A percentile compares a stretch with the other conserved stretches of the same genome.
These are phyloP conservation scores for Pythium aristosporum DNA, from an alignment of 352 stramenopile genomes.

Conservation along the genomic window DNA sequence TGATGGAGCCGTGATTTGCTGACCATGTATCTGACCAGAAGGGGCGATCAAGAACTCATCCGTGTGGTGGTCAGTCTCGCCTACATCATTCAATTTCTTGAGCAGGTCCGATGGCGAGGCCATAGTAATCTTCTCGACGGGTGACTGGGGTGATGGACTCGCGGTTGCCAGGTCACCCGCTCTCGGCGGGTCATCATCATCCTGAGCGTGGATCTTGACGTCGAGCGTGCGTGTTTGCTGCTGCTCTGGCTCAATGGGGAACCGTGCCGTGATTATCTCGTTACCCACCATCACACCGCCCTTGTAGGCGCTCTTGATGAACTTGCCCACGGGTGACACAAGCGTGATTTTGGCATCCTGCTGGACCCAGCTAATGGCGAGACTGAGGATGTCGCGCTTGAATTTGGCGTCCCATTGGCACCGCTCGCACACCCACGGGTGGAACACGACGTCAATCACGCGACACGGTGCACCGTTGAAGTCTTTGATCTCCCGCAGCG, in stretches of 20 bases:
- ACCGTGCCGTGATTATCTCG: slow-evolving; percentile 80
- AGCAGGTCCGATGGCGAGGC: slow-evolving; percentile 51
- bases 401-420: slow-evolving; percentile 76
- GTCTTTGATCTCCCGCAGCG: slow-evolving; percentile 51
- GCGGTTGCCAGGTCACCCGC: neutral
- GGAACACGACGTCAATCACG: slow-evolving; percentile 75
- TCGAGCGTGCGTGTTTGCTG: slow-evolving; percentile 25
- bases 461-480: slow-evolving; percentile 40
- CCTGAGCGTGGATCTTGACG: slow-evolving; percentile 16
- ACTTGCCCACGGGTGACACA: slow-evolving; percentile 48
- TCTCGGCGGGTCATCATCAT: slow-evolving; percentile 14
- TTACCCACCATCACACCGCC: slow-evolving; percentile 49
- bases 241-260: slow-evolving; percentile 49
- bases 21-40: neutral
- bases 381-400: slow-evolving; percentile 79
- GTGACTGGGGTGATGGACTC: neutral
- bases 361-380: slow-evolving; percentile 79
- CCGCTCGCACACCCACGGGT: slow-evolving; percentile 74
- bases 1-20: neutral
- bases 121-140: slow-evolving; percentile 30
- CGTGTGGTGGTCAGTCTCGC: slow-evolving; percentile 7
- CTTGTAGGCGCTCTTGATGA: slow-evolving; percentile 88
- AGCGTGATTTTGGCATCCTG: slow-evolving; percentile 46
- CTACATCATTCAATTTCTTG: slow-evolving; percentile 41
- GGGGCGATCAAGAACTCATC: slow-evolving; percentile 24